A percentile compares a stretch with the other conserved stretches of the same genome.
phyloP scores from a whole-genome alignment of 2,329 filamentous ascomycete species.

The Colletotrichum sp. region DNA sequence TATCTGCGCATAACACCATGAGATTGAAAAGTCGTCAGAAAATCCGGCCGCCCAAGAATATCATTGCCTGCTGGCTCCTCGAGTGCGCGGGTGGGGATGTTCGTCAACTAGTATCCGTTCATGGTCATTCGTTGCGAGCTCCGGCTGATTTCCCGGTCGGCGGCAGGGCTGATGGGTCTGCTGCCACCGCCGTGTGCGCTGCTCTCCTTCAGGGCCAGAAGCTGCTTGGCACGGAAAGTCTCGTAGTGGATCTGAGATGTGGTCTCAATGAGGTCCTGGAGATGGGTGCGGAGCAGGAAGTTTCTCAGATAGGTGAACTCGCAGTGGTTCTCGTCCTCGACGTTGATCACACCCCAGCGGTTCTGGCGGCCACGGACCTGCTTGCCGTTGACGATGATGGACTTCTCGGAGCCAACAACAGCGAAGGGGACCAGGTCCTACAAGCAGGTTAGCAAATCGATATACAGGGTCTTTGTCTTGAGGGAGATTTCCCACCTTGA shows the following conservation, averaged over 20 bases:
- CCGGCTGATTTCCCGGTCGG: conserved; percentile 94
- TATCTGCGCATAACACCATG: conserved; percentile 21
- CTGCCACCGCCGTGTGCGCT: conserved; percentile 82
- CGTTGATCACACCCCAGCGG: conserved; percentile 99
- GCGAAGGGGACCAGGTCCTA: conserved; percentile 95
- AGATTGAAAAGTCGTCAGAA: conserved; percentile 21
- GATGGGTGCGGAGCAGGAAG: conserved; percentile 97
- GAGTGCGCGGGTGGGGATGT: conserved; percentile 1
- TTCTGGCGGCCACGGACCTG: conserved; percentile 98
- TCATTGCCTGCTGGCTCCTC: conserved; percentile 17
- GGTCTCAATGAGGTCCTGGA: conserved; percentile 98
- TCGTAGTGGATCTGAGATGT: conserved; percentile 99
- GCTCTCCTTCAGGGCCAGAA: conserved; percentile 97
- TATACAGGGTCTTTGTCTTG: neutral
- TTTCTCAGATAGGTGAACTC: conserved; percentile 98
- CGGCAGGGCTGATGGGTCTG: conserved; percentile 92
- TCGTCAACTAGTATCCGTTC: conserved; percentile 85
- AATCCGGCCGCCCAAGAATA: conserved; percentile 10
- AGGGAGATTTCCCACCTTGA: conserved; percentile 70
- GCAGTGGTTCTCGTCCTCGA: conserved; percentile 99
- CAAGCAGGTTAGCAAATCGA: conserved; percentile 34
- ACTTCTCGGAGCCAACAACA: conserved; percentile 97
- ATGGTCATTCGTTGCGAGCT: conserved; percentile 97
- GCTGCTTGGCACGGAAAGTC: conserved; percentile 99
- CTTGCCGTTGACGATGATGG: conserved; percentile 95